Evolutionary conservation across 2,329 filamentous ascomycete genomes (phyloP).

Genomic region (Zasmidium angulare): DNA sequence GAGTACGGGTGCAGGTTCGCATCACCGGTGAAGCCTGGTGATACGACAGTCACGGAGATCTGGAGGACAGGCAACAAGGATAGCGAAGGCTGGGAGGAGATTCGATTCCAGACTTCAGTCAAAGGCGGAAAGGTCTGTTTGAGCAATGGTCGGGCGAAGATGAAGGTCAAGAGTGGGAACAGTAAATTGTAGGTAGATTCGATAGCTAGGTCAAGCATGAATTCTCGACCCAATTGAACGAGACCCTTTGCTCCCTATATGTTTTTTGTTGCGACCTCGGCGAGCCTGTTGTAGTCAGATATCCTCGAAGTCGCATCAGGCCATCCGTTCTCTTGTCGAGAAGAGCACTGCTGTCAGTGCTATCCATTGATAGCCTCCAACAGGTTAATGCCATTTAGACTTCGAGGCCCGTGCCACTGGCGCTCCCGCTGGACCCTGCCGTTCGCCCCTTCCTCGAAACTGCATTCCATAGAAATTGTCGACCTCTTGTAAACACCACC

Average conservation of each 20-base stretch:
- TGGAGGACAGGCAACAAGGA: slow-evolving; percentile 73
- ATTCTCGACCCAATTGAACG: neutral
- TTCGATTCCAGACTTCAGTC: slow-evolving; percentile 76
- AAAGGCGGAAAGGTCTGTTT: slow-evolving; percentile 83
- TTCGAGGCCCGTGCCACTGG: neutral
- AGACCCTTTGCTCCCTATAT: neutral
- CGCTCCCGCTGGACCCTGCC: neutral
- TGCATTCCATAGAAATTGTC: neutral
- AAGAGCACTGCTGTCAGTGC: too few relatives aligned
- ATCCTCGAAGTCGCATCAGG: too few relatives aligned
- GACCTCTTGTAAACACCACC: neutral
- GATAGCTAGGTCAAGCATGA: neutral
- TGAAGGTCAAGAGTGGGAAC: slow-evolving; percentile 54
- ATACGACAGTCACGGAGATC: slow-evolving; percentile 76
- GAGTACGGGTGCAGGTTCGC: slow-evolving; percentile 90
- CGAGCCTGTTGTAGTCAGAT: too few relatives aligned
- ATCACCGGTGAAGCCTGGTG: slow-evolving; percentile 77
- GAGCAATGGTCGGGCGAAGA: slow-evolving; percentile 79
- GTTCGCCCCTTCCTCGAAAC: neutral
- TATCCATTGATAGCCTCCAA: too few relatives aligned
- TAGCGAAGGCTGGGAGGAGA: slow-evolving; percentile 71
- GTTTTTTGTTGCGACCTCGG: neutral
- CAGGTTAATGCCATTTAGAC: neutral
- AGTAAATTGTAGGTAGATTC: slow-evolving; percentile 24
- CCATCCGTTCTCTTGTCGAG: too few relatives aligned